Evolutionary conservation across 23 red algal genomes (phyloP).

Genomic region (Gracilaria gracilis): DNA sequence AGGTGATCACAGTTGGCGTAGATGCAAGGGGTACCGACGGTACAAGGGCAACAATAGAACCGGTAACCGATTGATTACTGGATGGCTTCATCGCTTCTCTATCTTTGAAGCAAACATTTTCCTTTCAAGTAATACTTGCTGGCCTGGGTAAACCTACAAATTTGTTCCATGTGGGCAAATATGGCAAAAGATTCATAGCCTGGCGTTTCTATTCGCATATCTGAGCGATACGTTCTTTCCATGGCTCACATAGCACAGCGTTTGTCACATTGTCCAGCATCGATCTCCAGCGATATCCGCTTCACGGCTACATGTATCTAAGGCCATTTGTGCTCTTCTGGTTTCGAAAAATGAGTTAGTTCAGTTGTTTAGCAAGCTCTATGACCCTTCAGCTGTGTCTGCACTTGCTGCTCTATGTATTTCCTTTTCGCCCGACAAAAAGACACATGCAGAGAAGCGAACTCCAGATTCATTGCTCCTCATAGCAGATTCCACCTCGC

Average conservation of each 20-base stretch:
- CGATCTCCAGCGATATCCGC: neutral
- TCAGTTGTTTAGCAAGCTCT: neutral
- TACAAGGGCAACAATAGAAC: too few relatives aligned
- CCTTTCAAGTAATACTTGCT: too few relatives aligned
- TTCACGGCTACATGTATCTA: neutral
- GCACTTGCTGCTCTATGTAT: neutral
- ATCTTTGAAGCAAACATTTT: too few relatives aligned
- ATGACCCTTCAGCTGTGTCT: neutral
- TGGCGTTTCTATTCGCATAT: too few relatives aligned
- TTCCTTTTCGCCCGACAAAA: constrained; percentile 68
- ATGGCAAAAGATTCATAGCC: too few relatives aligned
- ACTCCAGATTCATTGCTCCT: constrained; percentile 30
- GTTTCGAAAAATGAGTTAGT: neutral
- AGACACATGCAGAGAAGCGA: constrained; percentile 54
- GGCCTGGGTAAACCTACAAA: too few relatives aligned
- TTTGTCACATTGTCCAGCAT: neutral
- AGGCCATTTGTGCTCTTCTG: neutral
- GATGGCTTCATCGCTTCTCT: too few relatives aligned
- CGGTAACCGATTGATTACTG: too few relatives aligned
- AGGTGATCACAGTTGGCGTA: neutral
- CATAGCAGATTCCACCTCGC: neutral
- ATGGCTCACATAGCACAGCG: too few relatives aligned
- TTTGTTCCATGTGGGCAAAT: too few relatives aligned
- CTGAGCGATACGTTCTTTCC: too few relatives aligned
- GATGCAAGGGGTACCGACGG: too few relatives aligned